Percentiles rank a stretch among this genome's conserved stretches.
phyloP scores from a whole-genome alignment of 2,329 filamentous ascomycete genomes.

The Drechslerella coelobrocha region DNA sequence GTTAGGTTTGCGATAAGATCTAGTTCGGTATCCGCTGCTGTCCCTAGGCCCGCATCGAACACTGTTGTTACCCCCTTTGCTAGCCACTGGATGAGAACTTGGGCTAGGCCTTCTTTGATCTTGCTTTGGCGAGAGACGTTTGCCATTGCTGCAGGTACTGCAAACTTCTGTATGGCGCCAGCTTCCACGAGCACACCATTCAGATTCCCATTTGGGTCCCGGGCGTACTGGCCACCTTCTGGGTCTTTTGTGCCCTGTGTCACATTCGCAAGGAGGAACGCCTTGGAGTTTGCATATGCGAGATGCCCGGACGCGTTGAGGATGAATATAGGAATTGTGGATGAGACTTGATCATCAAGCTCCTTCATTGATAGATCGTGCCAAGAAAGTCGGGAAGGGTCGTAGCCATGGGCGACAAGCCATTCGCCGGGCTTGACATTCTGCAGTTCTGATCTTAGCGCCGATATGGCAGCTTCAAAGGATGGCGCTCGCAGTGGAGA shows the following conservation, averaged over 20 bases:
- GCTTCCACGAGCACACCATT: slow-evolving; percentile 39
- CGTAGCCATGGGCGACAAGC: slow-evolving; percentile 36
- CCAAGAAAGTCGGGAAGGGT: slow-evolving; percentile 37
- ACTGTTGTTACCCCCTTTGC: slow-evolving; percentile 35
- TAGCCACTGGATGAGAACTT: slow-evolving; percentile 24
- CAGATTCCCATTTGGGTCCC: slow-evolving; percentile 22
- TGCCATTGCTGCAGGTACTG: neutral
- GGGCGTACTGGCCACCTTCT: slow-evolving; percentile 30
- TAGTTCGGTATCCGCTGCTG: neutral
- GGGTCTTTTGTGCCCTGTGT: slow-evolving; percentile 27
- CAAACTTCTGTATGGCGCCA: slow-evolving; percentile 26
- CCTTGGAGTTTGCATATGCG: slow-evolving; percentile 37
- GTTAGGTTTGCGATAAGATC: slow-evolving; percentile 30
- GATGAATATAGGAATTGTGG: slow-evolving; percentile 22
- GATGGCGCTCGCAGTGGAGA: slow-evolving; percentile 30
- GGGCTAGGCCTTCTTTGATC: slow-evolving; percentile 10
- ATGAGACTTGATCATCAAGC: slow-evolving; percentile 31
- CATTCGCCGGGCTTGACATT: slow-evolving; percentile 29
- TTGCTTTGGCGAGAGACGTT: neutral
- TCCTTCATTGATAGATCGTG: slow-evolving; percentile 23
- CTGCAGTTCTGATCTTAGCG: slow-evolving; percentile 12
- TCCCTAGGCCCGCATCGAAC: slow-evolving; percentile 37
- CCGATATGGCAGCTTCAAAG: slow-evolving; percentile 15
- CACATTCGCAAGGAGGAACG: slow-evolving; percentile 20
- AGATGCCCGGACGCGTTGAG: slow-evolving; percentile 43